Evolutionary conservation across 2,329 filamentous ascomycete genomes (phyloP).

Genomic region (Tolypocladium tundrense): DNA sequence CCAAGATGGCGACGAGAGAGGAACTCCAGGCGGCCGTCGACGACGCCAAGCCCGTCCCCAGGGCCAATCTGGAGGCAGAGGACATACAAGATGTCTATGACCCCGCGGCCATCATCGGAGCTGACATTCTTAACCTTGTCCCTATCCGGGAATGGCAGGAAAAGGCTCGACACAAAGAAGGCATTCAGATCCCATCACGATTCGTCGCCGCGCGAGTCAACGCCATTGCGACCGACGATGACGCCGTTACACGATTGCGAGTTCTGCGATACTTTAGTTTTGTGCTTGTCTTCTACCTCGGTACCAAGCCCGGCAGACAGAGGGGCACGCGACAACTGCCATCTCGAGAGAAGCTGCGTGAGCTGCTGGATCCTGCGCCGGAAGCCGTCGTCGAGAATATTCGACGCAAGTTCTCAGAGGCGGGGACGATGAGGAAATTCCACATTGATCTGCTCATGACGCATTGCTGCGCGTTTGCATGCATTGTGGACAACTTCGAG

Average conservation of each 20-base stretch:
- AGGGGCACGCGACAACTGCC: conserved; percentile 43
- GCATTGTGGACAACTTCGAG: conserved; percentile 63
- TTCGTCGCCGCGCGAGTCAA: conserved; percentile 57
- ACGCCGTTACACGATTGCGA: conserved; percentile 42
- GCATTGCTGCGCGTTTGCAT: conserved; percentile 60
- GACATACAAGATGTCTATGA: conserved; percentile 66
- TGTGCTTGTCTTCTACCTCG: conserved; percentile 42
- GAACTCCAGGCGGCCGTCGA: conserved; percentile 56
- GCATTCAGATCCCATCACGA: conserved; percentile 45
- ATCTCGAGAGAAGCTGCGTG: conserved; percentile 49
- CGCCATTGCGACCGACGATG: conserved; percentile 40
- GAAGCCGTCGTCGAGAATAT: conserved; percentile 56
- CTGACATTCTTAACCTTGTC: conserved; percentile 55
- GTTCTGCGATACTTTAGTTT: conserved; percentile 51
- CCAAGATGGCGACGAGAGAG: conserved; percentile 56
- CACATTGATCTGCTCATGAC: conserved; percentile 63
- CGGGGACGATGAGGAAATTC: conserved; percentile 57
- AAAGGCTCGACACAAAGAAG: conserved; percentile 45
- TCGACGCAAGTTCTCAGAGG: conserved; percentile 57
- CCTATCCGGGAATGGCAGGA: conserved; percentile 68
- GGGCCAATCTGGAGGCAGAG: conserved; percentile 55
- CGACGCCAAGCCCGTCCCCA: conserved; percentile 61
- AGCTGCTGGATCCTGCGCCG: conserved; percentile 45
- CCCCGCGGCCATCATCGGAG: conserved; percentile 53
- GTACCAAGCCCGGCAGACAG: conserved; percentile 33